A percentile compares a stretch with the other conserved stretches of the same genome.
These are phyloP conservation scores for Kodamaea restingae DNA, from an alignment of 805 yeast genomes.

Conservation along the genomic window DNA sequence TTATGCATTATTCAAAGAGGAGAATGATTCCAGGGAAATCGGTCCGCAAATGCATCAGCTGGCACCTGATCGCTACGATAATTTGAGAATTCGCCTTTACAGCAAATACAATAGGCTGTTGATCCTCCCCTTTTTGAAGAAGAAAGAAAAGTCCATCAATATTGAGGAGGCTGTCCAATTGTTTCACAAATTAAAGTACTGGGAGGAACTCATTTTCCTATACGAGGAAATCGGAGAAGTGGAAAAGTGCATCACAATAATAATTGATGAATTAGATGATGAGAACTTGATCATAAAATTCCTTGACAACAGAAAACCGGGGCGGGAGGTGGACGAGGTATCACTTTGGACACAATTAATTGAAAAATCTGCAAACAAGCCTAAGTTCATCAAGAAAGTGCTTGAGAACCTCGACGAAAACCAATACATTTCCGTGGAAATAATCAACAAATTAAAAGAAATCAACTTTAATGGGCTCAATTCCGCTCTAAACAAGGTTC, in stretches of 20 bases:
- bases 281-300: constrained; percentile 78
- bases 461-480: constrained; percentile 65
- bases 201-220: constrained; percentile 73
- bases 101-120: constrained; percentile 54
- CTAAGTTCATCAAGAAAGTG: constrained; percentile 71
- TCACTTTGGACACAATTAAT: constrained; percentile 81
- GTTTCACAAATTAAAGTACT: constrained; percentile 41
- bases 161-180: constrained; percentile 44
- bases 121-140: constrained; percentile 59
- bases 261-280: constrained; percentile 72
- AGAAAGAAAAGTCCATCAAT: constrained; percentile 30
- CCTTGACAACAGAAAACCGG: constrained; percentile 12
- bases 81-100: constrained; percentile 61
- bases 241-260: constrained; percentile 67
- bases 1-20: constrained; percentile 59
- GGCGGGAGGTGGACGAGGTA: constrained; percentile 51
- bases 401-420: constrained; percentile 57
- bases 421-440: constrained; percentile 24
- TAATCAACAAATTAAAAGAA: constrained; percentile 41
- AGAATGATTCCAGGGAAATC: constrained; percentile 15
- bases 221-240: constrained; percentile 81
- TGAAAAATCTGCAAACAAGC: constrained; percentile 64
- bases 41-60: neutral
- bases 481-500: constrained; percentile 55
- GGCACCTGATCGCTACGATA: constrained; percentile 48